Conservation (phyloP, 257 asterid species). For the Fraxinus americana region DNA sequence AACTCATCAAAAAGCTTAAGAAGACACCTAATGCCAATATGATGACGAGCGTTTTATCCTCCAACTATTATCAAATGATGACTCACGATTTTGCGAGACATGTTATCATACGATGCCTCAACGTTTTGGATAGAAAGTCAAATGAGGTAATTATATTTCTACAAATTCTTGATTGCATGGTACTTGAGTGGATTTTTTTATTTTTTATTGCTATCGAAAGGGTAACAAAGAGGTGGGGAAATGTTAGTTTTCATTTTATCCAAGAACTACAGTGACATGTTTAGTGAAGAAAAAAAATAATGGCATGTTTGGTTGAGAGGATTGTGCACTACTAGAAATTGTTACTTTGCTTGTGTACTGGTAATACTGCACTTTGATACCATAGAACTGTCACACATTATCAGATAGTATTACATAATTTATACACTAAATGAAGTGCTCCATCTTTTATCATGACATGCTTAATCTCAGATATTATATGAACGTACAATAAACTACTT, state of each 20-base stretch:
- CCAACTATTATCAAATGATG: constrained; percentile 17
- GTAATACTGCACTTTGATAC: too few relatives aligned
- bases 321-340: too few relatives aligned
- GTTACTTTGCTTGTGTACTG: too few relatives aligned
- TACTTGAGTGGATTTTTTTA: too few relatives aligned
- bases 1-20: constrained; percentile 31
- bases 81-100: constrained; percentile 21
- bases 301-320: neutral
- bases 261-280: too few relatives aligned
- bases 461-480: constrained; percentile 31
- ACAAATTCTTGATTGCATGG: neutral
- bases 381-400: neutral
- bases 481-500: constrained; percentile 10
- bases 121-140: constrained; percentile 14
- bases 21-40: constrained; percentile 22
- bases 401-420: too few relatives aligned
- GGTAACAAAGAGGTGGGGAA: too few relatives aligned
- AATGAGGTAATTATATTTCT: constrained; percentile 31
- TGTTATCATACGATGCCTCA: constrained; percentile 33
- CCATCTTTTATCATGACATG: neutral
- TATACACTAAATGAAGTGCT: neutral
- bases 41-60: constrained; percentile 19
- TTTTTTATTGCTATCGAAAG: neutral
- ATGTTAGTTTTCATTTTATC: too few relatives aligned
- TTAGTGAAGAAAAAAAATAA: too few relatives aligned